Evolutionary conservation across 192 early-diverging fungal genomes (phyloP), one percentile per base, ranked within the genome.

Genomic region (Spizellomyces sp.): DNA sequence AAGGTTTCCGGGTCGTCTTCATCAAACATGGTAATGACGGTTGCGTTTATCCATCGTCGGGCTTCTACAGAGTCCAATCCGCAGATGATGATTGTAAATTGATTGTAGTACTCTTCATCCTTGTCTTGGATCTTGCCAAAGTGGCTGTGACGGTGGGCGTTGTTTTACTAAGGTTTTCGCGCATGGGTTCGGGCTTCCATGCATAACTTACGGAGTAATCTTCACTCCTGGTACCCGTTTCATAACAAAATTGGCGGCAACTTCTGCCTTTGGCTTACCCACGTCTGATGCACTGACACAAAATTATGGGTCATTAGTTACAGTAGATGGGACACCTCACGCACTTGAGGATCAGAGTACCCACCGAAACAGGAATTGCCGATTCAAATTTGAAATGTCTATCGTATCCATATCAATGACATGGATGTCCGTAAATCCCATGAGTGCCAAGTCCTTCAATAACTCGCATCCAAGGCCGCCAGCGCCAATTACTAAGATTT

Each of bases 381-480:
- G 83, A 78, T 99, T 99, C 57, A 99, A 79, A 79, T 99, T 99
- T 22, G 95, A 96, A 21, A 98, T 82, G 70, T 99, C 98, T 59
- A 99, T 99, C 4, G 96, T 98, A 81, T 99, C 98, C 67, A 99
- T 86, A 79, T 99, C 98, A 63, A 99, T 88, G 56, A 98, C 90
- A 59, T 91, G 87, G 64, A 99, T 96, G 69, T 88, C 78, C 67
- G 80, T 85, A 78, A 97, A 98, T 21, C 96, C 96, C 43, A 87
- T 86, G 76, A 97, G 81, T 45, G 94, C 91, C 15, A 99, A 86
- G 79, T 96, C 88, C 79, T 99, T 99, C 9, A 99, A 84, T 46
- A 99, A 83, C 79, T 99, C 98, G 83, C 98, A 99, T 47, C 98
- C 98, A 43, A 99, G 93, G 10, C 97, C 97, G 63, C 98, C 98